These are phyloP conservation scores for Pythium phragmitis DNA, from an alignment of 352 stramenopile species.

Conservation along the genomic window DNA sequence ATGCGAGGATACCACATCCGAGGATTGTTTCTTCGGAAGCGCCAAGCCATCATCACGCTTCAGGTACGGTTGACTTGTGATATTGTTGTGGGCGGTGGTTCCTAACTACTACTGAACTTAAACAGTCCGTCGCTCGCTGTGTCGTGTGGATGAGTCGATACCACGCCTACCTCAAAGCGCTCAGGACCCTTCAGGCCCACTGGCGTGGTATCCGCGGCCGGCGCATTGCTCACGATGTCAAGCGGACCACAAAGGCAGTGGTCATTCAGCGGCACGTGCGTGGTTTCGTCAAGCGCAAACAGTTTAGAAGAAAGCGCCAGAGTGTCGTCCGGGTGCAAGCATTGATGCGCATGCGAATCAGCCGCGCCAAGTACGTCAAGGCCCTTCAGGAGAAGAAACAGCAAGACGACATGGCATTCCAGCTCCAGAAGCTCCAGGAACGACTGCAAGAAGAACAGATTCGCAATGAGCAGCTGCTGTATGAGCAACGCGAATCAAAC, in stretches of 20 bases:
- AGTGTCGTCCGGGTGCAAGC: constrained; percentile 41
- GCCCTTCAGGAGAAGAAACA: constrained; percentile 77
- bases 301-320: constrained; percentile 25
- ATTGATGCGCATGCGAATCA: constrained; percentile 79
- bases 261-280: constrained; percentile 67
- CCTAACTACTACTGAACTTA: background rate
- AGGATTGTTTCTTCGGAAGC: constrained; percentile 61
- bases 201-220: constrained; percentile 76
- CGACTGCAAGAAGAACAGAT: constrained; percentile 77
- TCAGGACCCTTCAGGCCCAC: constrained; percentile 66
- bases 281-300: constrained; percentile 54
- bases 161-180: constrained; percentile 49
- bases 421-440: constrained; percentile 76
- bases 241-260: constrained; percentile 58
- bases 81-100: background rate
- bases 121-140: constrained; percentile 77
- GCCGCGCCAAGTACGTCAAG: constrained; percentile 73
- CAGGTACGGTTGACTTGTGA: constrained; percentile 34
- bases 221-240: constrained; percentile 44
- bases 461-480: constrained; percentile 62
- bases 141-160: constrained; percentile 79
- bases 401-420: constrained; percentile 85
- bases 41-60: constrained; percentile 73
- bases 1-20: constrained; percentile 69
- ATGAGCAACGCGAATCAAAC: constrained; percentile 44